phyloP scores from a whole-genome alignment of 345 rosid genomes.

The Brassica carinata region DNA sequence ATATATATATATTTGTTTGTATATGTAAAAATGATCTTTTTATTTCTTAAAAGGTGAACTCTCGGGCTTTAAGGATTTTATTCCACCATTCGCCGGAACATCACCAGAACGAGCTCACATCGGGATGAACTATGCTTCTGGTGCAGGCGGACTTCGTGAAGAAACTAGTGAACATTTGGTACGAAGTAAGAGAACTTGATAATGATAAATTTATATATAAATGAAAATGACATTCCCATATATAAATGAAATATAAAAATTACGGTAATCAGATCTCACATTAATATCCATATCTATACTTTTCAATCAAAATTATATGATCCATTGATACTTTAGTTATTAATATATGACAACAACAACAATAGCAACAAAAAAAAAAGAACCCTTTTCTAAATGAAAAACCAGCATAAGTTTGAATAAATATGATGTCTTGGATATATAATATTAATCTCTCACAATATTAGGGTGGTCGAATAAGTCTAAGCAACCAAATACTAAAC shows the following conservation, averaged over 20 bases:
- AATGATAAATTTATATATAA: neutral
- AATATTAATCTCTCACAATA: neutral
- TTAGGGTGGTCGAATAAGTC: conserved; percentile 54
- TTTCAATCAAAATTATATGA: neutral
- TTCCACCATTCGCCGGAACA: conserved; percentile 43
- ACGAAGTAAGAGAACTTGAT: conserved; percentile 19
- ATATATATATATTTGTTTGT: neutral
- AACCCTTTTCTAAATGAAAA: neutral
- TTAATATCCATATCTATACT: neutral
- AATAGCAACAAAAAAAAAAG: neutral
- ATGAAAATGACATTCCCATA: neutral
- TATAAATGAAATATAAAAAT: neutral
- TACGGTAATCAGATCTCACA: neutral
- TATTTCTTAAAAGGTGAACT: conserved; percentile 40
- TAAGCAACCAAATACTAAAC: conserved; percentile 45
- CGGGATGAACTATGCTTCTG: conserved; percentile 51
- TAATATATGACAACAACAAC: neutral
- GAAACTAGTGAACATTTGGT: conserved; percentile 39
- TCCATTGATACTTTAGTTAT: neutral
- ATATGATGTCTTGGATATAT: neutral
- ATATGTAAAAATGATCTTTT: neutral
- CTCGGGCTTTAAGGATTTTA: conserved; percentile 49
- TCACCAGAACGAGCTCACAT: conserved; percentile 29
- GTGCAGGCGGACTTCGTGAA: conserved; percentile 40
- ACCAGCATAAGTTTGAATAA: neutral